Evolutionary conservation across 2,329 filamentous ascomycete species (phyloP).

Genomic region (Colletotrichum musicola): DNA sequence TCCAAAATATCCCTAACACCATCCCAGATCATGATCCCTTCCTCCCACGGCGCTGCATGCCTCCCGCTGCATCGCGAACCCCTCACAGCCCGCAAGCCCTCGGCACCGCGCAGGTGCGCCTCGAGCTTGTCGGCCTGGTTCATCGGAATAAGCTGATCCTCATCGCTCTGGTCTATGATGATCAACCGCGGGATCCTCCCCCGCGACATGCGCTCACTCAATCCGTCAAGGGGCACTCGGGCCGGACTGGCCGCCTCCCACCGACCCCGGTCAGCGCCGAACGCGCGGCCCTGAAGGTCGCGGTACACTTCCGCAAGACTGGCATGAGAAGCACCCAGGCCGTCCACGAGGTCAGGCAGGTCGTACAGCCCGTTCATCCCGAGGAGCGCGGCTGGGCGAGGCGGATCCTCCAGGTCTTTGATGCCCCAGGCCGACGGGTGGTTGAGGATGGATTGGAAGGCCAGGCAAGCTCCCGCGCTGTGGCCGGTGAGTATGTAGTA

Average conservation of each 20-base stretch:
- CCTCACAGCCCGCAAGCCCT: background rate
- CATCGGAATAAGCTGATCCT: background rate
- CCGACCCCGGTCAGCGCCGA: background rate
- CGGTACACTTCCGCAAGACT: slow-evolving; percentile 5
- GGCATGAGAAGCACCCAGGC: background rate
- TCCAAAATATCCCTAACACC: background rate
- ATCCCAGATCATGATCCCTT: slow-evolving; percentile 7
- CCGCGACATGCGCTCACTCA: background rate
- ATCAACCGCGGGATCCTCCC: background rate
- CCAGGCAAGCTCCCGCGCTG: background rate
- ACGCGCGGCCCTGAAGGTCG: background rate
- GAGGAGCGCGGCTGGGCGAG: background rate
- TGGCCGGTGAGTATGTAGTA: background rate
- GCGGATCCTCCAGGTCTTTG: background rate
- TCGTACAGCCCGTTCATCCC: slow-evolving; percentile 11
- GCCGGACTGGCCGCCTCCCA: background rate
- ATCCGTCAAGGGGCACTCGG: background rate
- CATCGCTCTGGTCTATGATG: slow-evolving; percentile 1
- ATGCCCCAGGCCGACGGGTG: background rate
- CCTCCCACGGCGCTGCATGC: slow-evolving; percentile 1
- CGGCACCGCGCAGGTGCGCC: background rate
- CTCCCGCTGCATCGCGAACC: background rate
- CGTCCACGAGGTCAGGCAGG: background rate
- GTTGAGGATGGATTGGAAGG: background rate
- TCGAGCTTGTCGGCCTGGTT: background rate